These are phyloP conservation scores for Diutina catenulata DNA, from an alignment of 1,139 yeast species.

Conservation along the genomic window DNA sequence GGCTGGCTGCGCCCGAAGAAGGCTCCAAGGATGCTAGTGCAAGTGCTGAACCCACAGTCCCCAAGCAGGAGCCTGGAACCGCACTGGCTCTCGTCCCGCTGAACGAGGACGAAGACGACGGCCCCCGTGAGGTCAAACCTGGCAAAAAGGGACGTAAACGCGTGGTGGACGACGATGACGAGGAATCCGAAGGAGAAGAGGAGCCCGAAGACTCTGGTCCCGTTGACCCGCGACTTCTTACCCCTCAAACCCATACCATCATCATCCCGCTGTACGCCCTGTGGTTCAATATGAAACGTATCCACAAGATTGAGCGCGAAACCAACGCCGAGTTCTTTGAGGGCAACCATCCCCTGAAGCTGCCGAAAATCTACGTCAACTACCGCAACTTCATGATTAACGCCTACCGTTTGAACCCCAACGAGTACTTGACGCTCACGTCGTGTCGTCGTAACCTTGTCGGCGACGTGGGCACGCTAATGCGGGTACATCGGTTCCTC, in stretches of 20 bases:
- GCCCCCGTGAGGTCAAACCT: neutral
- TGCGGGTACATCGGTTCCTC: constrained; percentile 81
- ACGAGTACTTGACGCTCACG: constrained; percentile 84
- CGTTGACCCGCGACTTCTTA: neutral
- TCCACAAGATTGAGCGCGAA: constrained; percentile 53
- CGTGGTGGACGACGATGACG: constrained; percentile 1
- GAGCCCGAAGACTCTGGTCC: neutral
- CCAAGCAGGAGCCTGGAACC: neutral
- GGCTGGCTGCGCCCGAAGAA: neutral
- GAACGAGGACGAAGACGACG: neutral
- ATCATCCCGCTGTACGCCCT: constrained; percentile 88
- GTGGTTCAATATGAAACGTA: constrained; percentile 74
- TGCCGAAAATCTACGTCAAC: constrained; percentile 77
- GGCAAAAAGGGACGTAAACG: constrained; percentile 4
- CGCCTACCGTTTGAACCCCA: constrained; percentile 84
- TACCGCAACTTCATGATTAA: constrained; percentile 93
- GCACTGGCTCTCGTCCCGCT: neutral
- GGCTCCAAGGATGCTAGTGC: neutral
- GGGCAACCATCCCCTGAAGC: constrained; percentile 64
- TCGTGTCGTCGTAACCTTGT: constrained; percentile 90
- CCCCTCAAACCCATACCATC: constrained; percentile 68
- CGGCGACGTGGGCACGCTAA: constrained; percentile 91
- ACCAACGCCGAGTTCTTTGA: constrained; percentile 89
- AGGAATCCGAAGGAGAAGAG: neutral
- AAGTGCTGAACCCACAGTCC: neutral